Conservation (phyloP, 495 filamentous ascomycete species). For the Aspergillus saccharolyticus region DNA sequence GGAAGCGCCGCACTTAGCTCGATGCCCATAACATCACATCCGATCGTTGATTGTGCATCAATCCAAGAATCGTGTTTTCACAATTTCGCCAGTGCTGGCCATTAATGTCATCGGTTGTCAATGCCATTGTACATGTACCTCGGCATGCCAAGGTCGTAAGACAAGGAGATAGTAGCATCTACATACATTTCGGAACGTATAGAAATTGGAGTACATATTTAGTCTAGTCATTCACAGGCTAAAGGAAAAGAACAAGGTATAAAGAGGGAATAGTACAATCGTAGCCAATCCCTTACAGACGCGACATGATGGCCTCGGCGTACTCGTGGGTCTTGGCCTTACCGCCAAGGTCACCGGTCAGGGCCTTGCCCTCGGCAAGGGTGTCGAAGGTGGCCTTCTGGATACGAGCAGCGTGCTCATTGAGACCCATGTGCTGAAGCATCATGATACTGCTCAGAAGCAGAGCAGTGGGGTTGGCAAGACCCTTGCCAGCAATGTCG, state of each 20-base stretch:
- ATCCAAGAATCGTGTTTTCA: too few relatives aligned
- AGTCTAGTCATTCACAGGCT: constrained; percentile 42
- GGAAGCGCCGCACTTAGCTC: neutral
- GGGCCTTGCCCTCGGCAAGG: constrained; percentile 86
- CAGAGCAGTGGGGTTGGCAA: constrained; percentile 93
- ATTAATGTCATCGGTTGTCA: neutral
- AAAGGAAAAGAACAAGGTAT: constrained; percentile 25
- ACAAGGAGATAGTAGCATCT: constrained; percentile 10
- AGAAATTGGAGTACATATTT: constrained; percentile 38
- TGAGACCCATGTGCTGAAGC: constrained; percentile 95
- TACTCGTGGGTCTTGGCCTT: constrained; percentile 91
- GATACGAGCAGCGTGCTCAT: constrained; percentile 78
- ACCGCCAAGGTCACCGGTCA: constrained; percentile 93
- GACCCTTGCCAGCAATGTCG: constrained; percentile 92
- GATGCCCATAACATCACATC: neutral
- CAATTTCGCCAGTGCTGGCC: neutral
- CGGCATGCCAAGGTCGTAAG: neutral
- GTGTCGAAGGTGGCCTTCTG: constrained; percentile 93
- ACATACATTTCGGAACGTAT: constrained; percentile 32
- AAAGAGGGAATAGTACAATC: constrained; percentile 38
- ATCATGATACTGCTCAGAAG: constrained; percentile 95
- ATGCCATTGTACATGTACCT: neutral
- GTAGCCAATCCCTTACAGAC: constrained; percentile 55
- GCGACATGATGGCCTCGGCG: constrained; percentile 82
- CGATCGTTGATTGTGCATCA: neutral